phyloP scores from a whole-genome alignment of 2,329 filamentous ascomycete species.

The Monosporascus sp. region DNA sequence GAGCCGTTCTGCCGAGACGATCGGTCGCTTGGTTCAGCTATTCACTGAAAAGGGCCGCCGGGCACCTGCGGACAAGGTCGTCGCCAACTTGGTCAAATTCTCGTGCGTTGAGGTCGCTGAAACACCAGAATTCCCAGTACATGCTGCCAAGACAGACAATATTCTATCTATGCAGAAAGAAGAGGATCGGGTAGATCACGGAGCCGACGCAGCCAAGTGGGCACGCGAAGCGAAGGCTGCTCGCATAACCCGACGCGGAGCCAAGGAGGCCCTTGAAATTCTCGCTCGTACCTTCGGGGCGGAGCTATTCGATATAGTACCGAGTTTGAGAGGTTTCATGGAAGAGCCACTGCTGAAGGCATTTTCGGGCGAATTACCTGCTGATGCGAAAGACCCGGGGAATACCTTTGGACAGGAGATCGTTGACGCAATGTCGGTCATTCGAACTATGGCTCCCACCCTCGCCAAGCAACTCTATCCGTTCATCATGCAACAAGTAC shows the following conservation, averaged over 20 bases:
- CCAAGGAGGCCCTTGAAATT: slow-evolving; percentile 90
- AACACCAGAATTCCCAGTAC: slow-evolving; percentile 88
- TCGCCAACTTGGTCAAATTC: slow-evolving; percentile 93
- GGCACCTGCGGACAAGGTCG: slow-evolving; percentile 90
- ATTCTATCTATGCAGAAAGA: slow-evolving; percentile 96
- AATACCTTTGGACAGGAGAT: slow-evolving; percentile 81
- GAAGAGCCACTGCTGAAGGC: slow-evolving; percentile 71
- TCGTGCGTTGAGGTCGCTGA: slow-evolving; percentile 97
- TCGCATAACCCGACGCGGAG: slow-evolving; percentile 82
- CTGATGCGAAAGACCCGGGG: slow-evolving; percentile 67
- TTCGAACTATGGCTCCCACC: slow-evolving; percentile 90
- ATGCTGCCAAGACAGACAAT: slow-evolving; percentile 69
- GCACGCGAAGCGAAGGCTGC: slow-evolving; percentile 85
- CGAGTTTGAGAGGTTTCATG: slow-evolving; percentile 75
- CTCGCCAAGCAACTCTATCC: slow-evolving; percentile 68
- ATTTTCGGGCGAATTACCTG: slow-evolving; percentile 67
- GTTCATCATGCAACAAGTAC: slow-evolving; percentile 79
- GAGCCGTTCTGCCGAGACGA: slow-evolving; percentile 75
- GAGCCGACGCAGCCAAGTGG: slow-evolving; percentile 78
- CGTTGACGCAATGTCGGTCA: slow-evolving; percentile 86
- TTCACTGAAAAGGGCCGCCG: slow-evolving; percentile 76
- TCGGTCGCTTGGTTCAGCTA: slow-evolving; percentile 78
- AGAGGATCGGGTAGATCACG: slow-evolving; percentile 87
- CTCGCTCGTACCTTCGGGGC: slow-evolving; percentile 74
- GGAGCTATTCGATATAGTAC: slow-evolving; percentile 73